These are phyloP conservation scores for Calvatia gigantea DNA, from an alignment of 768 basidiomycete species.

Conservation along the genomic window DNA sequence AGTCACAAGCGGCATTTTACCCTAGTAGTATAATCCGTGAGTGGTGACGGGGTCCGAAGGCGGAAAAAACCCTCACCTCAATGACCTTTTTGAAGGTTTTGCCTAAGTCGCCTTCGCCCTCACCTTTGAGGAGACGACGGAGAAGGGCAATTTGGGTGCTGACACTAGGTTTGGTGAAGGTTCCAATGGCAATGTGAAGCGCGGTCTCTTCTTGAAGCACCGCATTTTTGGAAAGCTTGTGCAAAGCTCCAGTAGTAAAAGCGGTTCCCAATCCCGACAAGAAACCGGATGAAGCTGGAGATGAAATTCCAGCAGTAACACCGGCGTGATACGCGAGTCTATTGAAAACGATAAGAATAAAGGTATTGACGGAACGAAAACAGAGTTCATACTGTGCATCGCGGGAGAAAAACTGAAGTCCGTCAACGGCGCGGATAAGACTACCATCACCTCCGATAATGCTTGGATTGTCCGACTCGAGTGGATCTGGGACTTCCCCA, in stretches of 20 bases:
- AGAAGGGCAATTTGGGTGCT: slow-evolving; percentile 68
- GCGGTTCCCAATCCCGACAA: slow-evolving; percentile 55
- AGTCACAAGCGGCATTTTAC: slow-evolving; percentile 58
- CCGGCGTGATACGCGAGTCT: slow-evolving; percentile 64
- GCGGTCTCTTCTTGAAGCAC: slow-evolving; percentile 57
- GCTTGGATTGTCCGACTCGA: slow-evolving; percentile 35
- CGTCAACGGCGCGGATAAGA: slow-evolving; percentile 61
- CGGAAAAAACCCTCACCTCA: slow-evolving; percentile 30
- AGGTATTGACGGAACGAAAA: neutral
- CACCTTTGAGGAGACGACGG: slow-evolving; percentile 43
- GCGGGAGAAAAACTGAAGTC: slow-evolving; percentile 63
- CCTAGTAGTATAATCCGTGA: slow-evolving; percentile 27
- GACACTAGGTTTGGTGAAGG: slow-evolving; percentile 41
- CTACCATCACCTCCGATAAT: slow-evolving; percentile 38
- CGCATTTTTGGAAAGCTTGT: slow-evolving; percentile 54
- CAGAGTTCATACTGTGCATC: slow-evolving; percentile 38
- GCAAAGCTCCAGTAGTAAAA: slow-evolving; percentile 53
- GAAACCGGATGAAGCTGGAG: slow-evolving; percentile 47
- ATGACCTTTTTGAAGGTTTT: slow-evolving; percentile 40
- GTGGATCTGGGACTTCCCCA: slow-evolving; percentile 47
- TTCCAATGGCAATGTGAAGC: slow-evolving; percentile 55
- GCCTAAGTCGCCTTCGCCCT: slow-evolving; percentile 36
- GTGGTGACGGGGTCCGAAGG: neutral
- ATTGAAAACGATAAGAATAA: neutral
- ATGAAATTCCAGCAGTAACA: slow-evolving; percentile 58